Evolutionary conservation across 163 green algal species (phyloP), one percentile per base, ranked within the genome.

Genomic region (Volvox carteri): DNA sequence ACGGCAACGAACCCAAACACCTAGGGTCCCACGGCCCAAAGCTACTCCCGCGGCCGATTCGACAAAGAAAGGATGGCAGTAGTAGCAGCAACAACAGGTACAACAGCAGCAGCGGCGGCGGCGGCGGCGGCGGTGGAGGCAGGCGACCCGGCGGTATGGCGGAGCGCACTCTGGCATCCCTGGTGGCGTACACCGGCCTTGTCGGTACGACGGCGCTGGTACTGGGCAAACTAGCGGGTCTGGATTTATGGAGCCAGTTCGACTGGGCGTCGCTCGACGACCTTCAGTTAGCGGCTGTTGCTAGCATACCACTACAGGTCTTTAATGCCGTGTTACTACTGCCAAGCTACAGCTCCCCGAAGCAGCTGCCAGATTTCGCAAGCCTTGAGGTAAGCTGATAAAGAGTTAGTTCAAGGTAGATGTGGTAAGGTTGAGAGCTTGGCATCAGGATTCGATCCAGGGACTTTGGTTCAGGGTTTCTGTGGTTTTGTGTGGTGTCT

Each of bases 291-390:
- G 84, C 72, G 19, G 30, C 33, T 28, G 19, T 35, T 23, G 25
- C 39, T 2, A 84, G 39, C 41, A 0, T 89, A 11, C 84, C 84
- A 28, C 84, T 89, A 14, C 84, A 89, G 72, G 37, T 60, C 1
- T 28, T 81, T 4, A 89, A 89, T 72, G 72, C 72, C 1, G 72
- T 35, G 54, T 41, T 89, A 39, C 84, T 89, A 56, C 52, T 84
- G 72, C 84, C 84, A 12, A 78, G 19, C 41, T 89, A 58, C 84
- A 56, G 54, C 70, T n/a, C 70, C 18, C 30, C 30, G 16, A 46
- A 68, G 70, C 56, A 60, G 14, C 70, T 83, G 70, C 84, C 84
- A 21, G 37, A 60, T 4, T 41, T 89, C 33, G 39, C 7, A 4
- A 41, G 75, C 7, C 25, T 89, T 35, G 16, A 84, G 84, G 84